Percentiles rank a stretch among this genome's conserved stretches.
phyloP scores from a whole-genome alignment of 139 green algal species.

The Coccomyxa sp. region DNA sequence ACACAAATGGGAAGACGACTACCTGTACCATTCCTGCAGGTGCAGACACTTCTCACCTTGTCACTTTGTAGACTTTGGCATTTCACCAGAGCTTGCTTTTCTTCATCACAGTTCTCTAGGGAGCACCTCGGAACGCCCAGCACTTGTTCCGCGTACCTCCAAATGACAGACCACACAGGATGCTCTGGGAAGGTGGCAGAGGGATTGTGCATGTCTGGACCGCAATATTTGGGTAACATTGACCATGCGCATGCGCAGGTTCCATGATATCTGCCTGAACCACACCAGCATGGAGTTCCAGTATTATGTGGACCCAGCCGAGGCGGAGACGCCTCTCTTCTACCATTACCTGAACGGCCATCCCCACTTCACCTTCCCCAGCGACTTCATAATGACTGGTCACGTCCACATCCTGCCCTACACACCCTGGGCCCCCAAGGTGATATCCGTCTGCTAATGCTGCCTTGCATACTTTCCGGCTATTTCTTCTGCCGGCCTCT shows the following conservation, averaged over 20 bases:
- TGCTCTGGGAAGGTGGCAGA: neutral
- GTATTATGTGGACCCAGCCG: conserved; percentile 3
- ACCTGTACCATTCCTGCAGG: neutral
- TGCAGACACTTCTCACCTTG: neutral
- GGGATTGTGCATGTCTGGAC: neutral
- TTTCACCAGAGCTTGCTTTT: neutral
- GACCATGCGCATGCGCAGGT: neutral
- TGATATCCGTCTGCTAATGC: neutral
- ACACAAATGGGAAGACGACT: neutral
- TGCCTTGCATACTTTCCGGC: neutral
- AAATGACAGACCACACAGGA: neutral
- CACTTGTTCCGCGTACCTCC: too few species aligned
- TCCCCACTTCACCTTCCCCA: neutral
- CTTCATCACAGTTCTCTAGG: neutral
- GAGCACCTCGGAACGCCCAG: neutral
- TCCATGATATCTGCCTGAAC: conserved; percentile 13
- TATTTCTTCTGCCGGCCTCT: too few species aligned
- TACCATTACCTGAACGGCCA: neutral
- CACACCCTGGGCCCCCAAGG: neutral
- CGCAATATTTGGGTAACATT: neutral
- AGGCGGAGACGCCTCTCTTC: neutral
- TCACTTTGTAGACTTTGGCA: neutral
- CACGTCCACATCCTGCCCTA: neutral
- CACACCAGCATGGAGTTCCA: conserved; percentile 4
- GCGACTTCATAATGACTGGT: conserved; percentile 10